These are phyloP conservation scores for Zopfia rhizophila DNA, from an alignment of 2,329 filamentous ascomycete genomes.

Conservation along the genomic window DNA sequence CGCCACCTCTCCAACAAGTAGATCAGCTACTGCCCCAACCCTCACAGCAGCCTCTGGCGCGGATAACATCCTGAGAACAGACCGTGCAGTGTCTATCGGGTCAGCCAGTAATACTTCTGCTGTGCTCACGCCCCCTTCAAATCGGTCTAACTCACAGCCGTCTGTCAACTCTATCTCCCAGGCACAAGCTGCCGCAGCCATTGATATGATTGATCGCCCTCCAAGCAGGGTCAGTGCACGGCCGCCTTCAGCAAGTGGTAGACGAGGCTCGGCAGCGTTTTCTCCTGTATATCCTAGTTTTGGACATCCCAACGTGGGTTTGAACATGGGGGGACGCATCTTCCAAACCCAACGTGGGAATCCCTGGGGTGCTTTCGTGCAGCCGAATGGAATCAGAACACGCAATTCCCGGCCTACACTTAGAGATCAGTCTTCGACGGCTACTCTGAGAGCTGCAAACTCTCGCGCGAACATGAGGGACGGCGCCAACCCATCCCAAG, in stretches of 20 bases:
- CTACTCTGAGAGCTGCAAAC: slow-evolving; percentile 45
- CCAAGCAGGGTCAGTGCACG: slow-evolving; percentile 48
- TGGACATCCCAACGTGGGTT: slow-evolving; percentile 41
- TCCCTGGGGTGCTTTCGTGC: slow-evolving; percentile 49
- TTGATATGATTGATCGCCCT: slow-evolving; percentile 51
- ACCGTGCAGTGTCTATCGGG: slow-evolving; percentile 40
- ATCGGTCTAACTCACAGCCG: slow-evolving; percentile 38
- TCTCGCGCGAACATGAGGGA: slow-evolving; percentile 50
- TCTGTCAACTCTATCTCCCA: slow-evolving; percentile 41
- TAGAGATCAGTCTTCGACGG: slow-evolving; percentile 52
- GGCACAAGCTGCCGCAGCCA: slow-evolving; percentile 36
- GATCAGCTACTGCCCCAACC: slow-evolving; percentile 35
- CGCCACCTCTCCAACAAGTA: slow-evolving; percentile 43
- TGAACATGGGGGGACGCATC: slow-evolving; percentile 47
- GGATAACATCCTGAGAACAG: slow-evolving; percentile 27
- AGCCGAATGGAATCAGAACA: slow-evolving; percentile 35
- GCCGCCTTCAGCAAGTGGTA: slow-evolving; percentile 47
- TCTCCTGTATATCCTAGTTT: slow-evolving; percentile 42
- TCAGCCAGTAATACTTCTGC: slow-evolving; percentile 42
- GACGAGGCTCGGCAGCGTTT: slow-evolving; percentile 46
- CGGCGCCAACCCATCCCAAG: slow-evolving; percentile 29
- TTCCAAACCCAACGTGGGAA: slow-evolving; percentile 47
- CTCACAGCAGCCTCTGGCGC: slow-evolving; percentile 25
- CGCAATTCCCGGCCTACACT: slow-evolving; percentile 48
- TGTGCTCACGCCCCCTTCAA: slow-evolving; percentile 40